Evolutionary conservation across 768 basidiomycete genomes (phyloP).

Genomic region (Lactifluus rugatus): DNA sequence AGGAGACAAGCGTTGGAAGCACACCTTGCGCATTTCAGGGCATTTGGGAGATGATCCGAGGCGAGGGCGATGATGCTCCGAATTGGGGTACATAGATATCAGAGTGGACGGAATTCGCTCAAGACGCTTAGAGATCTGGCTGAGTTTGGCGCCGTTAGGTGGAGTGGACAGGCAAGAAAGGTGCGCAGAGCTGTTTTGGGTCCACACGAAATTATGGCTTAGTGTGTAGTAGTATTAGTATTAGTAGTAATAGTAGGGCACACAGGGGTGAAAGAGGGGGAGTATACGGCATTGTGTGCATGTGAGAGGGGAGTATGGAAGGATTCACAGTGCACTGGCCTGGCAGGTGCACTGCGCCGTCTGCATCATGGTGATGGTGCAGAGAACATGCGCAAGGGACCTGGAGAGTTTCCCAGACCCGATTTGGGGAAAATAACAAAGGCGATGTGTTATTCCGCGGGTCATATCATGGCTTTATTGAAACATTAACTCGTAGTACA

Average conservation of each 20-base stretch:
- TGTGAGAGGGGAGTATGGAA: conserved; percentile 1
- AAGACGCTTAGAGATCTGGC: background rate
- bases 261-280: background rate
- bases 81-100: background rate
- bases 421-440: background rate
- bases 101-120: background rate
- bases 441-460: background rate
- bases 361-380: conserved; percentile 14
- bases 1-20: background rate
- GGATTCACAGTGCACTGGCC: background rate
- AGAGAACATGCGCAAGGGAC: background rate
- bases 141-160: background rate
- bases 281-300: too few relatives aligned
- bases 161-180: background rate
- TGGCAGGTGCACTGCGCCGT: background rate
- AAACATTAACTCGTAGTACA: too few relatives aligned
- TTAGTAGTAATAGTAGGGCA: background rate
- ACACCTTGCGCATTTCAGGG: background rate
- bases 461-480: background rate
- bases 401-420: background rate
- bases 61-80: background rate
- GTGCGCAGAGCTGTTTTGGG: too few relatives aligned
- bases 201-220: too few relatives aligned
- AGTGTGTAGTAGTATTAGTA: too few relatives aligned
- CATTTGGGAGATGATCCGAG: background rate